Evolutionary conservation across 495 filamentous ascomycete species (phyloP).

Genomic region (Hyaloscypha variabilis): DNA sequence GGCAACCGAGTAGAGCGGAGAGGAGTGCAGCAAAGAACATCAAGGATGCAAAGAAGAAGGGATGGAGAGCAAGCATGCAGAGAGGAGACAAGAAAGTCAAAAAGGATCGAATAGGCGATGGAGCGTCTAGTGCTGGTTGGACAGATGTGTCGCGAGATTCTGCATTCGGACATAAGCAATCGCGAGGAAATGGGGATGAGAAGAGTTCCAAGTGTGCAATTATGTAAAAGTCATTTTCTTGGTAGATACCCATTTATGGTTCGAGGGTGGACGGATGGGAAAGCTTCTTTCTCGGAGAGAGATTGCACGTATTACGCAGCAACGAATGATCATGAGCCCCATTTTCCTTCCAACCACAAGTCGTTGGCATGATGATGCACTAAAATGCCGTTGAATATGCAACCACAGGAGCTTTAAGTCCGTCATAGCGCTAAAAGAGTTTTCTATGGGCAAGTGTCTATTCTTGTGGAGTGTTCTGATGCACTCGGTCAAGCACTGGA

Average conservation of each 20-base stretch:
- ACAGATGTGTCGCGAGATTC: slow-evolving; percentile 41
- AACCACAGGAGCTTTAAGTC: no score
- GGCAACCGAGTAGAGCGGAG: slow-evolving; percentile 52
- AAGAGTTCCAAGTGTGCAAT: slow-evolving; percentile 3
- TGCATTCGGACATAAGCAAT: not conserved
- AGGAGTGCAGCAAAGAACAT: slow-evolving; percentile 58
- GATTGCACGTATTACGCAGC: not conserved
- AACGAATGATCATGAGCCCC: not conserved
- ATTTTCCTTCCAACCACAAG: not conserved
- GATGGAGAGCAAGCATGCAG: slow-evolving; percentile 50
- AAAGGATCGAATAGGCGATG: slow-evolving; percentile 42
- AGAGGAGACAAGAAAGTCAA: slow-evolving; percentile 34
- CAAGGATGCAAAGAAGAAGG: slow-evolving; percentile 52
- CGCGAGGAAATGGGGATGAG: not conserved
- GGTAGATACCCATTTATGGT: slow-evolving; percentile 1
- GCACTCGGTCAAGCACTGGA: no score
- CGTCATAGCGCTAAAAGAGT: no score
- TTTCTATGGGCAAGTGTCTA: no score
- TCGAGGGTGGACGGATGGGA: not conserved
- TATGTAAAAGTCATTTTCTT: slow-evolving; percentile 16
- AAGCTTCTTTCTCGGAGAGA: not conserved
- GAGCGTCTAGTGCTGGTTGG: slow-evolving; percentile 44
- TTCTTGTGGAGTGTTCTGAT: no score
- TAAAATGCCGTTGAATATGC: no score
- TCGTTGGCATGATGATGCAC: not conserved